These are phyloP conservation scores for Stephania japonica DNA, from an alignment of 164 flowering plant species.

Conservation along the genomic window DNA sequence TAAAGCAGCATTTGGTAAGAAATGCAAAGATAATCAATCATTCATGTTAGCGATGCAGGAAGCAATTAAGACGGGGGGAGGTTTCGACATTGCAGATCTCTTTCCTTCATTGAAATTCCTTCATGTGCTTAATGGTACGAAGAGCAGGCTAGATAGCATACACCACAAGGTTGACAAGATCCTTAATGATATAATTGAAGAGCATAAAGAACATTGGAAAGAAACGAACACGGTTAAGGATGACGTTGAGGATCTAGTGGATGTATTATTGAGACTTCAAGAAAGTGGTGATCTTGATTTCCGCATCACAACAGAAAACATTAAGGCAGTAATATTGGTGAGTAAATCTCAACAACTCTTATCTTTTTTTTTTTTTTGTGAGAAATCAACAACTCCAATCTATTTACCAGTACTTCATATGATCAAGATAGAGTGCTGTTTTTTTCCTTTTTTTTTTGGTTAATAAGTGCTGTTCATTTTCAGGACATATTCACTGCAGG, in stretches of 20 bases:
- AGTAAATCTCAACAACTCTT: background rate
- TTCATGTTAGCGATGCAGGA: slow-evolving; percentile 11
- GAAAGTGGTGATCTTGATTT: background rate
- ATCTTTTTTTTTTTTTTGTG: too few relatives aligned
- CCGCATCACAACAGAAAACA: background rate
- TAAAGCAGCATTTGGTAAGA: slow-evolving; percentile 27
- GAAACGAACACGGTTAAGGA: background rate
- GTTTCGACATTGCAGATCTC: slow-evolving; percentile 23
- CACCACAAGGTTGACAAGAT: slow-evolving; percentile 21
- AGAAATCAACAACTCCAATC: too few relatives aligned
- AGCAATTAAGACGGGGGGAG: slow-evolving; percentile 6
- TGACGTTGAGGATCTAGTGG: slow-evolving; percentile 10
- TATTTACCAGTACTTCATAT: too few relatives aligned
- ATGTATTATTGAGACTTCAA: slow-evolving; percentile 2
- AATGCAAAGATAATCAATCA: slow-evolving; percentile 12
- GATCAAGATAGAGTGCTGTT: too few relatives aligned
- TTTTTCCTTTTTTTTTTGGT: too few relatives aligned
- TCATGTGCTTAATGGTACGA: slow-evolving; percentile 16
- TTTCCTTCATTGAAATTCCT: slow-evolving; percentile 26
- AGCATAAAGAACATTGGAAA: slow-evolving; percentile 19
- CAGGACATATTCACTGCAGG: too few relatives aligned
- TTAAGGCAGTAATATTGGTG: background rate
- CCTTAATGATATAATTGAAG: slow-evolving; percentile 19
- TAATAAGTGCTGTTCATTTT: too few relatives aligned
- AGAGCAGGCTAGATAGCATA: slow-evolving; percentile 13